Conservation (phyloP, 441 rosid species). For the Capsella rubella region DNA sequence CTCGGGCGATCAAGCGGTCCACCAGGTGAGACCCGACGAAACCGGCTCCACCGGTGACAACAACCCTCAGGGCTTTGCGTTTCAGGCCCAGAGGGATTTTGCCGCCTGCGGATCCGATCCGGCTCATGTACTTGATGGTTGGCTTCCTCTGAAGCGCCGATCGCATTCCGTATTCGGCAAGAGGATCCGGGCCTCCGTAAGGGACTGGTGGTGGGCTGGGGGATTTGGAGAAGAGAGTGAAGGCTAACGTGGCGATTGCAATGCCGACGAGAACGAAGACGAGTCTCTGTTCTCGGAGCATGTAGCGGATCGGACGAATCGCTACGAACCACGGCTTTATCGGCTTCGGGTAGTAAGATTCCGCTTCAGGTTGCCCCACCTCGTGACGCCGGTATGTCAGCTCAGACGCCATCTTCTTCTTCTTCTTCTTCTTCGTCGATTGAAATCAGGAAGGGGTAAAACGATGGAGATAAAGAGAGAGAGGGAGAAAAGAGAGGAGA, state of each 20-base stretch:
- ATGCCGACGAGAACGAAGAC: slow-evolving; percentile 66
- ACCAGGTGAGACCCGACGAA: slow-evolving; percentile 90
- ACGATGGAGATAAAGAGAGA: neutral
- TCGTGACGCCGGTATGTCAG: slow-evolving; percentile 88
- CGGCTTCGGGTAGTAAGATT: slow-evolving; percentile 82
- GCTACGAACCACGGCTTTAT: slow-evolving; percentile 75
- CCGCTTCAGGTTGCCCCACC: slow-evolving; percentile 51
- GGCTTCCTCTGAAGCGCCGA: slow-evolving; percentile 24
- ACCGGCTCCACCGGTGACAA: slow-evolving; percentile 88
- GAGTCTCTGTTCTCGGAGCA: slow-evolving; percentile 69
- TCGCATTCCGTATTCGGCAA: slow-evolving; percentile 32
- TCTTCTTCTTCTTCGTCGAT: neutral
- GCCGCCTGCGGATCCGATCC: slow-evolving; percentile 44
- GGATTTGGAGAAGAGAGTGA: slow-evolving; percentile 50
- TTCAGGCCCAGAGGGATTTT: slow-evolving; percentile 67
- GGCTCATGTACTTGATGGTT: slow-evolving; percentile 29
- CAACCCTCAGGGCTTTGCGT: slow-evolving; percentile 59
- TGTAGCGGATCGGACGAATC: slow-evolving; percentile 60
- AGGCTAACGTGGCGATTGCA: slow-evolving; percentile 61
- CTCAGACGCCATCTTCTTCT: slow-evolving; percentile 69
- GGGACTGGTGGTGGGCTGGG: slow-evolving; percentile 16
- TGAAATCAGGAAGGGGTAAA: neutral
- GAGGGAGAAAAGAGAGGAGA: neutral
- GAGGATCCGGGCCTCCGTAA: slow-evolving; percentile 32
- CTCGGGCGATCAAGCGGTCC: slow-evolving; percentile 74